Evolutionary conservation across 1,284 basidiomycete species (phyloP).

Genomic region (Phylloboletellus chloephorus): DNA sequence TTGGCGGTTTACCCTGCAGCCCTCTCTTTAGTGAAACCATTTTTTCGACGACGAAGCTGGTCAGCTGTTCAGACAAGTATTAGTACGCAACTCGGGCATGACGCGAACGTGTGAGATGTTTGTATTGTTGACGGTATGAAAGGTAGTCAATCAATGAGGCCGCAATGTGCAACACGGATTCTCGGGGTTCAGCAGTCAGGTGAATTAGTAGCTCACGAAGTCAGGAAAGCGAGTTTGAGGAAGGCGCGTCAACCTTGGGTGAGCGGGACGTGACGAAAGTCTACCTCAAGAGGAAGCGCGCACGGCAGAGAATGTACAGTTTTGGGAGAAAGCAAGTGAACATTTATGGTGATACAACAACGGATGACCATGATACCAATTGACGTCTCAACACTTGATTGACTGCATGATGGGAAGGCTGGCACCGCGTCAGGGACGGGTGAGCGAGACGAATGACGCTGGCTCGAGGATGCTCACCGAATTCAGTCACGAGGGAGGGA

Average conservation of each 20-base stretch:
- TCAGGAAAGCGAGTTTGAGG: not conserved
- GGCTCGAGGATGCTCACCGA: constrained; percentile 9
- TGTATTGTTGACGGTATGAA: not conserved
- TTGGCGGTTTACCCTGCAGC: constrained; percentile 41
- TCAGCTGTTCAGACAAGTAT: constrained; percentile 27
- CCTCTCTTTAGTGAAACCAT: constrained; percentile 48
- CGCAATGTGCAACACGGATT: constrained; percentile 1
- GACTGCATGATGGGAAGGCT: not conserved
- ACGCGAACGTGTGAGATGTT: not conserved
- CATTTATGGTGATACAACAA: constrained; percentile 3
- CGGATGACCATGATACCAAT: constrained; percentile 1
- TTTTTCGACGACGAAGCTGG: constrained; percentile 46
- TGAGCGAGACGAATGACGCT: constrained; percentile 16
- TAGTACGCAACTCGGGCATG: not conserved
- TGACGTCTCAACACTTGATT: constrained; percentile 1
- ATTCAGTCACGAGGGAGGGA: not conserved
- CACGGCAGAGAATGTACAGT: not conserved
- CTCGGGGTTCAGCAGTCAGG: constrained; percentile 4
- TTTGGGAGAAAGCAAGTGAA: not conserved
- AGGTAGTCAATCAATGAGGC: not conserved
- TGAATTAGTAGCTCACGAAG: constrained; percentile 2
- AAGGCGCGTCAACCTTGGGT: not conserved
- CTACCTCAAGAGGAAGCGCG: not conserved
- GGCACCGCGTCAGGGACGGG: constrained; percentile 12
- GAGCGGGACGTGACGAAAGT: not conserved